Evolutionary conservation across 2,329 filamentous ascomycete species (phyloP).

Genomic region (Alternaria solani): DNA sequence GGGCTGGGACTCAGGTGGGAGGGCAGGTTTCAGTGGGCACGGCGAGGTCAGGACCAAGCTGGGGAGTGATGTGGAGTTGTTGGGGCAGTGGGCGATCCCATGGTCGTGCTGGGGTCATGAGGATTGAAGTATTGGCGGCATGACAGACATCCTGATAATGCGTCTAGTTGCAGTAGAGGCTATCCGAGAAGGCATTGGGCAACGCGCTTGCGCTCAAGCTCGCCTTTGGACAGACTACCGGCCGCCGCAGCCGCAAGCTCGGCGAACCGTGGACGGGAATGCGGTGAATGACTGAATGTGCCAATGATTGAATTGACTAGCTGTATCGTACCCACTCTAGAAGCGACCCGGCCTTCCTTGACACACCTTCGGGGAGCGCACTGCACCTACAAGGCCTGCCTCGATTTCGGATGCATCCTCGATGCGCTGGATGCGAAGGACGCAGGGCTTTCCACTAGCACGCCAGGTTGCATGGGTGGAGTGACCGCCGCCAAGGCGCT

Average conservation of each 20-base stretch:
- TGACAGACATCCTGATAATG: conserved; percentile 26
- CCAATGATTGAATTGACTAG: not conserved
- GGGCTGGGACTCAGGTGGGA: conserved; percentile 1
- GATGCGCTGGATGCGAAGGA: not conserved
- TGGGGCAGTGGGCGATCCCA: conserved; percentile 20
- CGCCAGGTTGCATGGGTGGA: conserved; percentile 6
- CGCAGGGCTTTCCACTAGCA: not conserved
- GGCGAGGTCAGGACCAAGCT: conserved; percentile 6
- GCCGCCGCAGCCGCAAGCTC: conserved; percentile 12
- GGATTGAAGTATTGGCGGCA: conserved; percentile 20
- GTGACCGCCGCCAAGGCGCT: conserved; percentile 7
- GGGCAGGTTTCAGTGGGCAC: conserved; percentile 1
- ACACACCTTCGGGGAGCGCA: not conserved
- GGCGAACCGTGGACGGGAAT: not conserved
- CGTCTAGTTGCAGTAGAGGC: conserved; percentile 15
- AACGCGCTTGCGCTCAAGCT: conserved; percentile 1
- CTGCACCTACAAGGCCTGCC: not conserved
- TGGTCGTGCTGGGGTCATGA: conserved; percentile 17
- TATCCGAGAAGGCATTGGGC: conserved; percentile 1
- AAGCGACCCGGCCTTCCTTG: not conserved
- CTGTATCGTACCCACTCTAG: not conserved
- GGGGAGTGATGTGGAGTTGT: conserved; percentile 18
- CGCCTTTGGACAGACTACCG: conserved; percentile 8
- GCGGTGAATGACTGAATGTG: not conserved
- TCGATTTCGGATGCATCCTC: conserved; percentile 1